Conservation (phyloP, 768 basidiomycete genomes). For the Boletus patriciae region DNA sequence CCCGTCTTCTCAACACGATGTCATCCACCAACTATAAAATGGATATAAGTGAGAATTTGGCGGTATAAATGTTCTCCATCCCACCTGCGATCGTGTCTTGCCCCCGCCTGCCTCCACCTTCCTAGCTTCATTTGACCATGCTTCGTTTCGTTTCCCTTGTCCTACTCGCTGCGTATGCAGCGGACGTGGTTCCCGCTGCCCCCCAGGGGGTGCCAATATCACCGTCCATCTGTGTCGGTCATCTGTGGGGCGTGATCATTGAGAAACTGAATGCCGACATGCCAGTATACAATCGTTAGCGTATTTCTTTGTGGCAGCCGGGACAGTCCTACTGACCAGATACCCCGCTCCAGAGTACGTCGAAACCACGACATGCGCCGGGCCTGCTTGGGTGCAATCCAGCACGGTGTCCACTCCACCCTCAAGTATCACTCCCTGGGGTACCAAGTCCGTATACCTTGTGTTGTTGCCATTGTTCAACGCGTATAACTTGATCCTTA, state of each 20-base stretch:
- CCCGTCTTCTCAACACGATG: background rate
- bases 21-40: background rate
- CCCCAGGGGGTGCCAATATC: background rate
- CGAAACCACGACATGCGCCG: conserved; percentile 4
- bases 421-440: conserved; percentile 5
- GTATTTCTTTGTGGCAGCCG: background rate
- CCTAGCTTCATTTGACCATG: background rate
- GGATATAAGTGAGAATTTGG: background rate
- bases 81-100: background rate
- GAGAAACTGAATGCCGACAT: background rate
- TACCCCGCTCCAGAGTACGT: conserved; percentile 12
- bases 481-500: background rate
- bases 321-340: background rate
- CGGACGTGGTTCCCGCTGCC: background rate
- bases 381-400: conserved; percentile 18
- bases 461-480: background rate
- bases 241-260: conserved; percentile 20
- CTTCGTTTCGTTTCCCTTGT: background rate
- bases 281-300: conserved; percentile 19
- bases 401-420: conserved; percentile 21
- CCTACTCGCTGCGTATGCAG: conserved; percentile 1
- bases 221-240: conserved; percentile 9
- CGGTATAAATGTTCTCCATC: conserved; percentile 17
- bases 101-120: background rate
- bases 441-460: conserved; percentile 11